Evolutionary conservation across 1,284 basidiomycete species (phyloP), one percentile per base, ranked within the genome.

Genomic region (Porogramme epimiltina): DNA sequence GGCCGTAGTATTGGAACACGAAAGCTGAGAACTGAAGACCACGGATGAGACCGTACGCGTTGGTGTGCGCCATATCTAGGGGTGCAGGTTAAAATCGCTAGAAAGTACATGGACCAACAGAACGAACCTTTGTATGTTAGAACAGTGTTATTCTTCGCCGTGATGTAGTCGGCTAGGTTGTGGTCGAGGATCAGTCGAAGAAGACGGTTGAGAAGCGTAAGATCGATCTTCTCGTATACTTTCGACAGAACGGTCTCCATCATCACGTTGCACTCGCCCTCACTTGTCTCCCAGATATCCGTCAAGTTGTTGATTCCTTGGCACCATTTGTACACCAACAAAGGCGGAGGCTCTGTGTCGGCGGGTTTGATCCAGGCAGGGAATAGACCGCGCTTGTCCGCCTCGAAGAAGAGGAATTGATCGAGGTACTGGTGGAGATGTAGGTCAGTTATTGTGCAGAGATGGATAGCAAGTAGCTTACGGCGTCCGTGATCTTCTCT

Each of bases 351-450:
- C 65, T 98, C 95, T 0, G 93, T 95, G 64, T 98, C 95, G 37
- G 92, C 91, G 20, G 95, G 95, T 73, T 98, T 98, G 70, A 98
- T 95, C 94, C 95, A 98, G 3, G 93, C 84, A 13, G 95, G 95
- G 87, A 98, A 98, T 18, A 98, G 74, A 48, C 93, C 92, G 63
- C 95, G 89, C 73, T 98, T 98, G 73, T 98, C 95, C n/a, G 93
- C 93, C 76, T 91, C 88, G 61, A 91, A 92, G 78, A 89, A 91
- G 44, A 91, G 65, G 81, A 93, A 94, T 71, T 94, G 91, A 66
- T 95, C 91, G 39, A 97, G 84, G 69, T 97, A 97, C 83, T 88
- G 58, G 5, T 51, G 16, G 4, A 31, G 34, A 4, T 26, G 8
- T 10, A 13, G 9, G 37, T 47, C 36, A 46, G 34, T 16, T 2